Conservation (phyloP, 345 rosid species). For the Gossypium thurberi region DNA sequence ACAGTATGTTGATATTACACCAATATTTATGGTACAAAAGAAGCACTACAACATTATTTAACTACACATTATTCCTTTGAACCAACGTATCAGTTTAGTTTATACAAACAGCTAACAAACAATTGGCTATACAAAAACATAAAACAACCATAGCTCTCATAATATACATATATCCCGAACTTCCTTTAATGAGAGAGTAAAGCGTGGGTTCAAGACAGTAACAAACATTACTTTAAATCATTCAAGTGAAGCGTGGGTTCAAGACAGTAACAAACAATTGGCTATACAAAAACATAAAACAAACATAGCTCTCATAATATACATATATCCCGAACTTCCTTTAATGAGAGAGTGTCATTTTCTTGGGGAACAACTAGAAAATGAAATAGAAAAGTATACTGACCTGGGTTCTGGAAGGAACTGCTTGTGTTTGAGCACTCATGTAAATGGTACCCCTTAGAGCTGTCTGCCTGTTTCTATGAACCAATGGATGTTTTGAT, state of each 20-base stretch:
- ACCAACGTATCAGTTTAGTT: neutral
- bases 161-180: neutral
- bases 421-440: conserved; percentile 50
- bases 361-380: neutral
- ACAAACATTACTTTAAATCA: too few species aligned
- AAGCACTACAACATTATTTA: neutral
- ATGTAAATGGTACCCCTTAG: conserved; percentile 23
- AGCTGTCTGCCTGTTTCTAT: conserved; percentile 24
- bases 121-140: neutral
- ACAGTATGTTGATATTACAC: too few species aligned
- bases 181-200: neutral
- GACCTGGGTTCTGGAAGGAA: conserved; percentile 74
- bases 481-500: conserved; percentile 14
- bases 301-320: neutral
- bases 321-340: neutral
- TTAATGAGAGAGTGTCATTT: neutral
- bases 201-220: too few species aligned
- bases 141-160: neutral
- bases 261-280: too few species aligned
- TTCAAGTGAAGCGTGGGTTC: neutral
- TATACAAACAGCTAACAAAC: neutral
- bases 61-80: neutral
- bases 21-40: too few species aligned
- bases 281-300: neutral
- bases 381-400: neutral